Evolutionary conservation across 768 basidiomycete species (phyloP).

Genomic region (Rhodotorula kratochvilovae): DNA sequence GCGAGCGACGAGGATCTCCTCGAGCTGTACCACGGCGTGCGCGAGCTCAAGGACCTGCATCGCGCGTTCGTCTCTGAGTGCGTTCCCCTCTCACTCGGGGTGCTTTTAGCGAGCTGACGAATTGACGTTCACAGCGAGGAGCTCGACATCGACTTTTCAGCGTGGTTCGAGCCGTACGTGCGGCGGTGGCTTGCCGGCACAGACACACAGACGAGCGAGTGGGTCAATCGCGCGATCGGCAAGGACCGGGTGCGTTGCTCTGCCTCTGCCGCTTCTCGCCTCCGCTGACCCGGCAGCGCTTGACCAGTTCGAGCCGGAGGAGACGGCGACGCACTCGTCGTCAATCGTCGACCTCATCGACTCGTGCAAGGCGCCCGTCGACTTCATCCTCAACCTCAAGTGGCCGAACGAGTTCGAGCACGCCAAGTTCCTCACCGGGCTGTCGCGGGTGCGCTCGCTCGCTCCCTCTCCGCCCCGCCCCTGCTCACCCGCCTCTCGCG

Average conservation of each 20-base stretch:
- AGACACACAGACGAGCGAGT: conserved; percentile 80
- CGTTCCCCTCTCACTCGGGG: conserved; percentile 43
- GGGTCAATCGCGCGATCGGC: conserved; percentile 78
- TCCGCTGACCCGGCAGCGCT: not conserved
- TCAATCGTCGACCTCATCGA: conserved; percentile 96
- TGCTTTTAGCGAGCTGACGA: not conserved
- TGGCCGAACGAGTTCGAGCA: conserved; percentile 89
- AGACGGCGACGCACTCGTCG: conserved; percentile 74
- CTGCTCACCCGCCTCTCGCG: not conserved
- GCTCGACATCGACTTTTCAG: conserved; percentile 63
- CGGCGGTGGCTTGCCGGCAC: conserved; percentile 83
- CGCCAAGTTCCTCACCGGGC: conserved; percentile 79
- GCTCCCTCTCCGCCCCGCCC: not conserved
- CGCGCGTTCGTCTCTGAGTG: conserved; percentile 74
- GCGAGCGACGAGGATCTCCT: conserved; percentile 88
- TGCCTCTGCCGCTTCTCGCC: conserved; percentile 42
- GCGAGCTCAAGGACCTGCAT: conserved; percentile 71
- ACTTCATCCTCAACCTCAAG: conserved; percentile 78
- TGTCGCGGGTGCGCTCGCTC: conserved; percentile 68
- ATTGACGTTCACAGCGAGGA: conserved; percentile 9
- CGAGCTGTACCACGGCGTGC: conserved; percentile 72
- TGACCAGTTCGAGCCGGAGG: conserved; percentile 60
- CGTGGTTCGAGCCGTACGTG: conserved; percentile 83
- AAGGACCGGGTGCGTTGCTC: conserved; percentile 63
- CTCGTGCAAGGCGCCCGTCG: conserved; percentile 81